A percentile compares a stretch with the other conserved stretches of the same genome.
phyloP scores from a whole-genome alignment of 352 stramenopile genomes.

The Pythium vanterpoolii region DNA sequence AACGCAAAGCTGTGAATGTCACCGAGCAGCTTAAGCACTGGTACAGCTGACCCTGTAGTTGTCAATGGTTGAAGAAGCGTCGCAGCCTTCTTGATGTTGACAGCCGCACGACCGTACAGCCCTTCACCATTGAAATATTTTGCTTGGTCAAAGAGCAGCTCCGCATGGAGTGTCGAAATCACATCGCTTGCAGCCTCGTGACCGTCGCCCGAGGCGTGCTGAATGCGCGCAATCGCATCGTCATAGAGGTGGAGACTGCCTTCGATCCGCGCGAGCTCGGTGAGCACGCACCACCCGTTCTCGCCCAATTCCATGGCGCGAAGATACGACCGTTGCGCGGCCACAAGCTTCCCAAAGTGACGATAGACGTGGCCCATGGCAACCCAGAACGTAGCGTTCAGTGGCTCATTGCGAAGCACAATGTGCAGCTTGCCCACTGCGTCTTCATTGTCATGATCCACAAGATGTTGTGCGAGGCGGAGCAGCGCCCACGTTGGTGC shows the following conservation, averaged over 20 bases:
- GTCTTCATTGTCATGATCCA: slow-evolving; percentile 60
- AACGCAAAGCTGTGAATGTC: slow-evolving; percentile 84
- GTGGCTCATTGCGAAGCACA: slow-evolving; percentile 66
- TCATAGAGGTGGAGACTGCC: slow-evolving; percentile 63
- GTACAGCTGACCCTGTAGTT: background rate
- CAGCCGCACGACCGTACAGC: slow-evolving; percentile 61
- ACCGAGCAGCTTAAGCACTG: slow-evolving; percentile 58
- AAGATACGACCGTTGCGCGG: slow-evolving; percentile 75
- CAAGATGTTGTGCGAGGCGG: slow-evolving; percentile 63
- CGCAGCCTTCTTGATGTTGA: slow-evolving; percentile 63
- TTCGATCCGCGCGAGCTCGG: slow-evolving; percentile 79
- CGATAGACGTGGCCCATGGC: slow-evolving; percentile 76
- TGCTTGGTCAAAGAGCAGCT: slow-evolving; percentile 75
- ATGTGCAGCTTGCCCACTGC: slow-evolving; percentile 72
- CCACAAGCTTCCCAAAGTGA: slow-evolving; percentile 76
- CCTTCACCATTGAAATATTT: slow-evolving; percentile 74
- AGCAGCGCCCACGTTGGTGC: slow-evolving; percentile 75
- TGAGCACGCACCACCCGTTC: slow-evolving; percentile 62
- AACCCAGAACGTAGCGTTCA: slow-evolving; percentile 65
- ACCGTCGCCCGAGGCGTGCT: slow-evolving; percentile 25
- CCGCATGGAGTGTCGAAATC: slow-evolving; percentile 58
- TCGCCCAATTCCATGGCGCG: slow-evolving; percentile 73
- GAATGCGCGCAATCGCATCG: slow-evolving; percentile 61
- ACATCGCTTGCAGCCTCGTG: slow-evolving; percentile 16
- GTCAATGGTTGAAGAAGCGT: slow-evolving; percentile 27